Conservation (phyloP, 192 early-diverging fungal species). For the Lobosporangium transversale region DNA sequence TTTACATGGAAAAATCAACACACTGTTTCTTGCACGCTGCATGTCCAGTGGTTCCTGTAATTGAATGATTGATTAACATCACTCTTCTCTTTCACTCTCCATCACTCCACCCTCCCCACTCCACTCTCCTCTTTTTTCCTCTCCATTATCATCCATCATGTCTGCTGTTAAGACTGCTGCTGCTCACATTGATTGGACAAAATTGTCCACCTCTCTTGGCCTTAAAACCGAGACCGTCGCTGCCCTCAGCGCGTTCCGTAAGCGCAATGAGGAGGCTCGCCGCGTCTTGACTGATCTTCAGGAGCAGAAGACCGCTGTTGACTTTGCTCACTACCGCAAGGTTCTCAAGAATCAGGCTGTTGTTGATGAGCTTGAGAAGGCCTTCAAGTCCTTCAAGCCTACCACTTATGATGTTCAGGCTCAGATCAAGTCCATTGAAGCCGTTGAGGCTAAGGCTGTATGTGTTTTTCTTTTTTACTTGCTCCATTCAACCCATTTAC, state of each 20-base stretch:
- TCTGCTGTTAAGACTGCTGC: slow-evolving; percentile 60
- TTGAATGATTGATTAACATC: too few relatives aligned
- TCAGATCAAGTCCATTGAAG: slow-evolving; percentile 85
- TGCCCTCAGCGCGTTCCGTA: slow-evolving; percentile 90
- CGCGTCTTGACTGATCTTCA: slow-evolving; percentile 84
- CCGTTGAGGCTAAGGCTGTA: slow-evolving; percentile 83
- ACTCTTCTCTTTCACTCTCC: slow-evolving; percentile 9
- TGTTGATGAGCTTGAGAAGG: slow-evolving; percentile 91
- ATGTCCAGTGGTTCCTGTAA: too few relatives aligned
- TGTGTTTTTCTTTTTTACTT: slow-evolving; percentile 25
- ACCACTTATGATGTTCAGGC: slow-evolving; percentile 83
- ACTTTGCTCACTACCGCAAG: slow-evolving; percentile 89
- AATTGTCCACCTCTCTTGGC: slow-evolving; percentile 80
- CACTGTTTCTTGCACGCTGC: neutral
- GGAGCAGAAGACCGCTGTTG: slow-evolving; percentile 82
- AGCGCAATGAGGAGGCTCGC: slow-evolving; percentile 91
- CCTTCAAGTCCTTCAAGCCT: slow-evolving; percentile 81
- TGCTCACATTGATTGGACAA: slow-evolving; percentile 88
- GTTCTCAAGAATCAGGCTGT: slow-evolving; percentile 91
- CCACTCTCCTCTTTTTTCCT: slow-evolving; percentile 8
- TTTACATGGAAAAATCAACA: neutral
- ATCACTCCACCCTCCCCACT: slow-evolving; percentile 4
- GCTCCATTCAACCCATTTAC: too few relatives aligned
- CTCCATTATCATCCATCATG: slow-evolving; percentile 35
- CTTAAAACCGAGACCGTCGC: slow-evolving; percentile 91